Evolutionary conservation across 225 moss, liverwort and hornwort species (phyloP).

Genomic region (Lunularia cruciata): DNA sequence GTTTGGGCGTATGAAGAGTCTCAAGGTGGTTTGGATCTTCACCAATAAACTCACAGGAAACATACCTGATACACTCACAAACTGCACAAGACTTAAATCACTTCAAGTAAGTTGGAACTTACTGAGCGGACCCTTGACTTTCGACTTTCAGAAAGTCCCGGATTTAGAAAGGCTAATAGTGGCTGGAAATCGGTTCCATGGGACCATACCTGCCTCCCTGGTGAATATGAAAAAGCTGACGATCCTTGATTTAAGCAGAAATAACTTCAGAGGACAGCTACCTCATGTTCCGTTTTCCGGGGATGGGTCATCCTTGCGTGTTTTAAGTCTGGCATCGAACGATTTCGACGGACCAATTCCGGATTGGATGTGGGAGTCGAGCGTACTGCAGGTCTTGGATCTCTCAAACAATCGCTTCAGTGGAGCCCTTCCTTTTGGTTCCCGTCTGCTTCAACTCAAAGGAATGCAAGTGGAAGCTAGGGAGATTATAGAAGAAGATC

Average conservation of each 20-base stretch:
- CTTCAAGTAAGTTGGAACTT: slow-evolving; percentile 39
- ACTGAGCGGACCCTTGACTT: slow-evolving; percentile 33
- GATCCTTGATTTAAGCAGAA: slow-evolving; percentile 28
- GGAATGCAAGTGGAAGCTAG: too few species aligned
- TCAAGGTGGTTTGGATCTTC: slow-evolving; percentile 23
- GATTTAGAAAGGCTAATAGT: slow-evolving; percentile 43
- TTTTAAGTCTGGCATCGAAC: not conserved
- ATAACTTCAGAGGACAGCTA: slow-evolving; percentile 37
- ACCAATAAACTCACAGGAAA: slow-evolving; percentile 30
- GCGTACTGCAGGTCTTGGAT: not conserved
- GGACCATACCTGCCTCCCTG: slow-evolving; percentile 46
- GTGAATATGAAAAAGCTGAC: slow-evolving; percentile 40
- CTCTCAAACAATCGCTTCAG: not conserved
- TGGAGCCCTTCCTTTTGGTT: not conserved
- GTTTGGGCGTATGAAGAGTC: slow-evolving; percentile 8
- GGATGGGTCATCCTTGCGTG: not conserved
- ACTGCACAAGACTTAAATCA: slow-evolving; percentile 22
- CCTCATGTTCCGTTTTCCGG: not conserved
- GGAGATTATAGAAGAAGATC: not conserved
- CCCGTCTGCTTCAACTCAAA: too few species aligned
- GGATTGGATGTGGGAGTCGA: not conserved
- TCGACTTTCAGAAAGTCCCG: slow-evolving; percentile 38
- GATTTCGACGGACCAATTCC: not conserved
- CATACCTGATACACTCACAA: slow-evolving; percentile 13
- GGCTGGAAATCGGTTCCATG: slow-evolving; percentile 39